Percentiles rank a stretch among this genome's conserved stretches.
phyloP scores from a whole-genome alignment of 495 filamentous ascomycete genomes.

The Daldinia loculata region DNA sequence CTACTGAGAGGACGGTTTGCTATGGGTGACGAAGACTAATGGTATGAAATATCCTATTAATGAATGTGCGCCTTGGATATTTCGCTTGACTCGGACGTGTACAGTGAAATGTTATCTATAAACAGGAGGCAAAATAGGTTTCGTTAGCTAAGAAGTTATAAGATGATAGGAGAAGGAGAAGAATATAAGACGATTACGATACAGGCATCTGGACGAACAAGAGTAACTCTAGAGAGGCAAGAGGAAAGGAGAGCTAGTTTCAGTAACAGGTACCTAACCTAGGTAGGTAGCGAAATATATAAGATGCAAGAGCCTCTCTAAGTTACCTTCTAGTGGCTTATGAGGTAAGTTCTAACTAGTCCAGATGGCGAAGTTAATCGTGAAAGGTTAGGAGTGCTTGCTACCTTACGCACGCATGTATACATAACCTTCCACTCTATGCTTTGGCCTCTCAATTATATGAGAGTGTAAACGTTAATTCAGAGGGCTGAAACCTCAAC shows the following conservation, averaged over 20 bases:
- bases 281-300: neutral
- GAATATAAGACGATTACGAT: neutral
- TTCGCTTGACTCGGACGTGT: neutral
- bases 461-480: neutral
- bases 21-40: neutral
- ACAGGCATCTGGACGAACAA: neutral
- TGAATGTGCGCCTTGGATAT: neutral
- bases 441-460: neutral
- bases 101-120: neutral
- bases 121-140: neutral
- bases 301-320: neutral
- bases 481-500: neutral
- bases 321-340: neutral
- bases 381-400: neutral
- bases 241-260: neutral
- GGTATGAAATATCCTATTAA: neutral
- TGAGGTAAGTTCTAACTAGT: neutral
- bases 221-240: neutral
- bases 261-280: neutral
- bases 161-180: neutral
- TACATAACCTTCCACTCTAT: too few relatives aligned
- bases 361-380: neutral
- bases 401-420: too few relatives aligned
- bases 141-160: neutral
- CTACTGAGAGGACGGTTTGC: neutral